Evolutionary conservation across 225 moss, liverwort and hornwort species (phyloP), one percentile per base, ranked within the genome.

Genomic region (Pseudoscleropodium purum): DNA sequence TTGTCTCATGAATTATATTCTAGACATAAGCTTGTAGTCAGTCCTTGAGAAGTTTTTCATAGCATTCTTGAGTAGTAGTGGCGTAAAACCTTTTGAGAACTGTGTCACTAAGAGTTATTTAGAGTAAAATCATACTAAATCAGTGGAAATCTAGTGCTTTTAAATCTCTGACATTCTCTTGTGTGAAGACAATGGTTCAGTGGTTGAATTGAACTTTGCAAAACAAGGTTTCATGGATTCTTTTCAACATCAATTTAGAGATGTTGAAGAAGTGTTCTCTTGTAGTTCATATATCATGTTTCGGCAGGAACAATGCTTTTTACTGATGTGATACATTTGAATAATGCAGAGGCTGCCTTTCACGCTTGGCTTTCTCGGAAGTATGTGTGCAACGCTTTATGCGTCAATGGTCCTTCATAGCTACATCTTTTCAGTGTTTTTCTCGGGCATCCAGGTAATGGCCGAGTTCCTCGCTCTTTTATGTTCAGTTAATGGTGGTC

Each of bases 351-450:
- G 99, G 87, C 91, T 97, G 62, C 96, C 99, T 85, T 99, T 97
- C 80, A 97, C 99, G 61, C 61, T 95, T 51, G 94, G 92, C 61
- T 97, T 99, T 75, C 88, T 97, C 74, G 97, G 94, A 68, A 99
- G 99, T 89, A 97, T 99, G 99, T 87, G 90, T 70, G 95, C 95
- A 65, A 99, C 99, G 54, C 76, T 99, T n/a, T 97, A 97, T 86
- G 96, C 95, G 27, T 97, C 99, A 45, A 95, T 99, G 97, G 93
- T 92, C 75, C 95, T 99, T 69, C 99, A 95, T 52, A 97, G 97
- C 92, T 97, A 97, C 68, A 84, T 96, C 61, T 92, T 97, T 26
- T 97, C 99, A 59, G 95, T 99, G 56, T 85, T 99, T 54, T 99
- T 96, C 93, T 94, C 96, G 52, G 93, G 94, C 83, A 90, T 97